Conservation (phyloP, 228 moss, liverwort and hornwort species). For the Sphagnum fallax region DNA sequence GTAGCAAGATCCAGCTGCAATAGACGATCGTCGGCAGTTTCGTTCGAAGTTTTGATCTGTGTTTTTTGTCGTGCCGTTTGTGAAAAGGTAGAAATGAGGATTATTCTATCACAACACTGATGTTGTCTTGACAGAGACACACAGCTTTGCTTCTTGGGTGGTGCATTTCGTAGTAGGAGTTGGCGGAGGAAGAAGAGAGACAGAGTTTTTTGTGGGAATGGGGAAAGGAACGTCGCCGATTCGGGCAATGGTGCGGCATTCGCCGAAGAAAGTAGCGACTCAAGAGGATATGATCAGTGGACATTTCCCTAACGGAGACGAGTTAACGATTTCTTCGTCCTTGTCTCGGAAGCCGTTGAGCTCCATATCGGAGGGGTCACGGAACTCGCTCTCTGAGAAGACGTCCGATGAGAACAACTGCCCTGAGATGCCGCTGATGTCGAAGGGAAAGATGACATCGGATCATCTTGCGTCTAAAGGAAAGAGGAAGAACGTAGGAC, state of each 20-base stretch:
- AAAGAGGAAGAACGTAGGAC: conserved; percentile 43
- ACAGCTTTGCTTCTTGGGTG: too few species aligned
- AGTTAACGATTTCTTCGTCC: conserved; percentile 24
- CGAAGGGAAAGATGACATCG: conserved; percentile 23
- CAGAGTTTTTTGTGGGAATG: conserved; percentile 21
- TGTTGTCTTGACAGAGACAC: too few species aligned
- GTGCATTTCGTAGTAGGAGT: too few species aligned
- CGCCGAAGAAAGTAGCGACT: conserved; percentile 42
- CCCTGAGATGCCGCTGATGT: conserved; percentile 11
- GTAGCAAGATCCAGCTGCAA: too few species aligned
- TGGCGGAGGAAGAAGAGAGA: too few species aligned
- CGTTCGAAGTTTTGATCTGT: too few species aligned
- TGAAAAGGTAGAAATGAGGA: too few species aligned
- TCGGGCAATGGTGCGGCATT: conserved; percentile 54
- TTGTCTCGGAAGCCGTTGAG: conserved; percentile 51
- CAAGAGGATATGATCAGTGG: conserved; percentile 37
- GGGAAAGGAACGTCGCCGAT: conserved; percentile 83
- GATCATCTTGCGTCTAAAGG: conserved; percentile 37
- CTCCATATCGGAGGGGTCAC: conserved; percentile 64
- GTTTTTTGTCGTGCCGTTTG: too few species aligned
- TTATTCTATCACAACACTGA: too few species aligned
- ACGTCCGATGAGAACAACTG: conserved; percentile 32
- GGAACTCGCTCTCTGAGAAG: neutral
- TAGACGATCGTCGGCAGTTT: too few species aligned
- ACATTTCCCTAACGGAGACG: neutral